phyloP scores from a whole-genome alignment of 495 filamentous ascomycete species.

The Penicillium argentinense region DNA sequence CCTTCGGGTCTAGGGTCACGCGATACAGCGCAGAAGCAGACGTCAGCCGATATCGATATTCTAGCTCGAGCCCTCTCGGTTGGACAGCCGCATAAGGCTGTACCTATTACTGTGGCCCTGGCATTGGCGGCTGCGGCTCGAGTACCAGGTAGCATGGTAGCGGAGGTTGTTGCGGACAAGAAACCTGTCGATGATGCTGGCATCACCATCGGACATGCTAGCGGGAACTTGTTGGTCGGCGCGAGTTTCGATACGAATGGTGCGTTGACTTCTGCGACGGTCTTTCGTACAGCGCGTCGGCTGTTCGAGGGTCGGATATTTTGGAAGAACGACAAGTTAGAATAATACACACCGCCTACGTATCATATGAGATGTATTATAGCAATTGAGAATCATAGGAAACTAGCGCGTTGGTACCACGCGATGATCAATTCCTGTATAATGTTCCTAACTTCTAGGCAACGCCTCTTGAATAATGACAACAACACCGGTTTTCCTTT shows the following conservation, averaged over 20 bases:
- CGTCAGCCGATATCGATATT: constrained; percentile 37
- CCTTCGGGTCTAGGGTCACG: constrained; percentile 21
- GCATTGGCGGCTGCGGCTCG: constrained; percentile 57
- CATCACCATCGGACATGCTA: constrained; percentile 60
- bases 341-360: not conserved
- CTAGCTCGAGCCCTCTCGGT: constrained; percentile 47
- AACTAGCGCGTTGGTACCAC: too few relatives aligned
- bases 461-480: too few relatives aligned
- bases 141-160: constrained; percentile 38
- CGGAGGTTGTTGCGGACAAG: constrained; percentile 24
- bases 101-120: constrained; percentile 61
- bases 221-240: constrained; percentile 58
- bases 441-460: too few relatives aligned
- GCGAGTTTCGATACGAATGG: constrained; percentile 43
- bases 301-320: constrained; percentile 57
- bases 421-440: too few relatives aligned
- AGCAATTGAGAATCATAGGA: not conserved
- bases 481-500: not conserved
- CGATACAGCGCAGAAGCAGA: constrained; percentile 16
- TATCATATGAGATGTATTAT: not conserved
- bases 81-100: constrained; percentile 63
- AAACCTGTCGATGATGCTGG: constrained; percentile 29
- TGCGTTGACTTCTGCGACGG: constrained; percentile 44
- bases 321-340: constrained; percentile 39
- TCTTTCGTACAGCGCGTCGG: constrained; percentile 56